These are phyloP conservation scores for Furcasterigmium sp. DNA, from an alignment of 2,329 filamentous ascomycete species.

Conservation along the genomic window DNA sequence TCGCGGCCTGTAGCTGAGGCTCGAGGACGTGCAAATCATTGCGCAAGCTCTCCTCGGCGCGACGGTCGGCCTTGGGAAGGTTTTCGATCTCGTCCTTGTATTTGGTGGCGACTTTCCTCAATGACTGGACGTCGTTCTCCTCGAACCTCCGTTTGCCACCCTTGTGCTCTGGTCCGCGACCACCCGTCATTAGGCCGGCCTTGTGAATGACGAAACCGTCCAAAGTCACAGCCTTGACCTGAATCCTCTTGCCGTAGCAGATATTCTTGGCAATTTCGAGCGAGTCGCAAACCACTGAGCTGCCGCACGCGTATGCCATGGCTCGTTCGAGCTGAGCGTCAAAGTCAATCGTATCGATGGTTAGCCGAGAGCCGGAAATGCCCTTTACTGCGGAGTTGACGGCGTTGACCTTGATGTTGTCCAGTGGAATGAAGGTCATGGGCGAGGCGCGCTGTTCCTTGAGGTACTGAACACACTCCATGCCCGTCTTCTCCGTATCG, in stretches of 20 bases:
- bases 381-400: slow-evolving; percentile 89
- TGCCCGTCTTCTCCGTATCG: slow-evolving; percentile 88
- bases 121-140: slow-evolving; percentile 80
- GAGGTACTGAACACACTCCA: slow-evolving; percentile 90
- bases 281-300: slow-evolving; percentile 89
- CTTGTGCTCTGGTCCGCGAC: slow-evolving; percentile 71
- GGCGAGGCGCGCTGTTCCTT: slow-evolving; percentile 83
- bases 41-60: slow-evolving; percentile 76
- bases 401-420: slow-evolving; percentile 93
- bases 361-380: slow-evolving; percentile 77
- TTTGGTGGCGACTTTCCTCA: slow-evolving; percentile 72
- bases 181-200: slow-evolving; percentile 93
- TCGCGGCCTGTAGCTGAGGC: slow-evolving; percentile 64
- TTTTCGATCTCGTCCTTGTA: slow-evolving; percentile 72
- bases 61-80: slow-evolving; percentile 73
- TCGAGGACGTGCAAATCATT: slow-evolving; percentile 77
- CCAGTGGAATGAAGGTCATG: slow-evolving; percentile 91
- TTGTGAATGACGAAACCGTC: slow-evolving; percentile 98
- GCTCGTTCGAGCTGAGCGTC: slow-evolving; percentile 83
- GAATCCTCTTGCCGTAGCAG: slow-evolving; percentile 77
- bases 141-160: slow-evolving; percentile 79
- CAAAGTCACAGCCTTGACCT: slow-evolving; percentile 89
- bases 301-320: slow-evolving; percentile 91
- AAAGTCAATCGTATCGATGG: slow-evolving; percentile 94
- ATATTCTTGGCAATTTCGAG: slow-evolving; percentile 83